Evolutionary conservation across 257 asterid genomes (phyloP), one percentile per base, ranked within the genome.

Genomic region (Linaria vulgaris): DNA sequence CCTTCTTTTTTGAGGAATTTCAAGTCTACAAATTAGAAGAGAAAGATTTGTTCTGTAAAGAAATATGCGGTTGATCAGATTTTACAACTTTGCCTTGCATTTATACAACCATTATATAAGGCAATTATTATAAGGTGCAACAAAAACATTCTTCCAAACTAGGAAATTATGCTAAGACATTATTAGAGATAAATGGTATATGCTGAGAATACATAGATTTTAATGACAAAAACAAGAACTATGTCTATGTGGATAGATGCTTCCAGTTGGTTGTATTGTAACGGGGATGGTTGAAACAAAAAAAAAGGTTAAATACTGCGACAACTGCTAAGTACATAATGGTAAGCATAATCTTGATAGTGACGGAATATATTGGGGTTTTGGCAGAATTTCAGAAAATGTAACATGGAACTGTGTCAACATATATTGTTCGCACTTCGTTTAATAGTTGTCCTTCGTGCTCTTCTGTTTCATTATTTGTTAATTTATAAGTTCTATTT

Each of bases 141-240:
- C 24, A 54, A 64, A 51, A 49, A 67, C 27, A 13, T 15, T 54
- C 61, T 63, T 34, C 54, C 53, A 65, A 76, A 56, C 67, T 64
- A 70, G 58, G 71, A 63, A 34, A 17, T 17, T n/a, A n/a, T 30
- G 5, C 15, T 25, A 16, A 16, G 56, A 63, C 20, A 45, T 65
- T 0, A 41, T 3, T 16, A 16, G n/a, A 37, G 50, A 49, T 17
- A 46, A 19, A 12, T 47, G 49, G 84, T 63, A 79, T 80, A 80
- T 74, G 27, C 83, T 72, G 27, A 48, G 83, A 66, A 70, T 70
- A 70, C 72, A 45, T 61, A 50, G 69, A n/a, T 11, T 23, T 27
- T 54, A 72, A 8, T 16, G 81, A 61, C 45, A 52, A 14, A 63
- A 75, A 67, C 81, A 75, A 81, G 79, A 72, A 72, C 77, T 46